Conservation (phyloP, 495 filamentous ascomycete species). For the Clavariopsis aquatica region DNA sequence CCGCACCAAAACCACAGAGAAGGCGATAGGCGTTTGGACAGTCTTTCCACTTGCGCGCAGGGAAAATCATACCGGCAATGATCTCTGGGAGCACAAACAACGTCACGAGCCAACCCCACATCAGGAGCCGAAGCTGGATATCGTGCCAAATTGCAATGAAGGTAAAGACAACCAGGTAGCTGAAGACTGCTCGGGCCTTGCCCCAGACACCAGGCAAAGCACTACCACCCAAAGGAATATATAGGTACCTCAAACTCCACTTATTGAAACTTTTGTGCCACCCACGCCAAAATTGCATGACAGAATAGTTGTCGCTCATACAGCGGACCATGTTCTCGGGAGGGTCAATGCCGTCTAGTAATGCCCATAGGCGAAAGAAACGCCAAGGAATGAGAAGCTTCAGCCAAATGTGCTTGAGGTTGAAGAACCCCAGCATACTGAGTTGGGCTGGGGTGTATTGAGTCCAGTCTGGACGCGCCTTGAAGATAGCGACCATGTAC, state of each 20-base stretch:
- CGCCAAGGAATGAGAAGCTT: conserved; percentile 97
- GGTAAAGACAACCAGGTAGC: conserved; percentile 85
- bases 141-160: conserved; percentile 99
- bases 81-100: conserved; percentile 91
- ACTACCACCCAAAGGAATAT: conserved; percentile 82
- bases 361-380: conserved; percentile 92
- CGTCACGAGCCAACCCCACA: conserved; percentile 96
- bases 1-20: conserved; percentile 80
- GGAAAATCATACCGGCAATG: conserved; percentile 69
- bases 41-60: conserved; percentile 65
- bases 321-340: conserved; percentile 99
- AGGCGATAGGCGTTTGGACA: conserved; percentile 71
- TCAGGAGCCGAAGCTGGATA: conserved; percentile 84
- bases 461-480: conserved; percentile 74
- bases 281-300: conserved; percentile 88
- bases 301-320: conserved; percentile 91
- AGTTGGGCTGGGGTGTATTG: conserved; percentile 87
- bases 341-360: conserved; percentile 87
- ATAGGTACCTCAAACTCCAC: conserved; percentile 93
- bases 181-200: conserved; percentile 58
- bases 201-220: conserved; percentile 44
- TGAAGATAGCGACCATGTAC: conserved; percentile 91
- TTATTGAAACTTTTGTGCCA: conserved; percentile 96
- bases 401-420: conserved; percentile 96
- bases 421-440: conserved; percentile 91